phyloP scores from a whole-genome alignment of 108 stramenopile species.

The Cyclostephanos tholiformis region DNA sequence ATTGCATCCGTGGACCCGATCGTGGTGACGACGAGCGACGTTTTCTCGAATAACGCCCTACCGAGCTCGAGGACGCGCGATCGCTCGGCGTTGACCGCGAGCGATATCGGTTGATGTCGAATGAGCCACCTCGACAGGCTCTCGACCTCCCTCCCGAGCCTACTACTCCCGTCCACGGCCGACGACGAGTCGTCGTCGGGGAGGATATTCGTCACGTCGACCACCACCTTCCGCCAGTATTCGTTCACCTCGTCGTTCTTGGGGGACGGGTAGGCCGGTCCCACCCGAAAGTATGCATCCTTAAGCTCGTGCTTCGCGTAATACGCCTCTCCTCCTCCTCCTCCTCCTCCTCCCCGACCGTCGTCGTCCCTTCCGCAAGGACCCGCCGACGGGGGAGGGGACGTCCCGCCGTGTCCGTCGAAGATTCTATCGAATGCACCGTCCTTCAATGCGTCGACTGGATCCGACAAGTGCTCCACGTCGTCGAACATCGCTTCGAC shows the following conservation, averaged over 20 bases:
- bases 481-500: constrained; percentile 58
- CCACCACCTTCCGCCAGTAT: constrained; percentile 83
- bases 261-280: constrained; percentile 46
- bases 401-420: constrained; percentile 54
- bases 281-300: constrained; percentile 67
- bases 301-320: constrained; percentile 57
- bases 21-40: constrained; percentile 80
- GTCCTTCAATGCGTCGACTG: constrained; percentile 52
- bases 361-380: not conserved
- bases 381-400: constrained; percentile 44
- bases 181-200: constrained; percentile 27
- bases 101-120: constrained; percentile 58
- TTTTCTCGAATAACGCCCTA: constrained; percentile 66
- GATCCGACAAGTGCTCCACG: constrained; percentile 34
- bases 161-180: constrained; percentile 10
- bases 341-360: too few relatives aligned
- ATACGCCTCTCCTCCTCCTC: constrained; percentile 4
- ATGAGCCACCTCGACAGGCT: constrained; percentile 56
- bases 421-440: constrained; percentile 76
- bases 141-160: constrained; percentile 26
- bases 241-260: constrained; percentile 60
- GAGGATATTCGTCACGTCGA: constrained; percentile 66
- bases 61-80: constrained; percentile 58
- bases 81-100: constrained; percentile 75
- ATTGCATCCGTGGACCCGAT: constrained; percentile 64